Conservation (phyloP, 148 eudicot genomes). For the Limonium bicolor region DNA sequence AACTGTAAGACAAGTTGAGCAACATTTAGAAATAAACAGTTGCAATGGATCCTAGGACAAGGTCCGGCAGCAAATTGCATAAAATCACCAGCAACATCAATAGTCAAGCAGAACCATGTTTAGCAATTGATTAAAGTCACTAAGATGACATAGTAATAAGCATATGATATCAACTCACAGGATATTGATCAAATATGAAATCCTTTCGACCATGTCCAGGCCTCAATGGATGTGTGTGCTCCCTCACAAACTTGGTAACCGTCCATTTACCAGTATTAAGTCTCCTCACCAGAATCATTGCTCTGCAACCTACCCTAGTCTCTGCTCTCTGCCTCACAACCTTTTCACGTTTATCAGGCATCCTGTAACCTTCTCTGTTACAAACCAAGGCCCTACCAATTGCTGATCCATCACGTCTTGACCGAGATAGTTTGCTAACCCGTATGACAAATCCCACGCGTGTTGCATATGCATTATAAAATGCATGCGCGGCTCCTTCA, state of each 20-base stretch:
- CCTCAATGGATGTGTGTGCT: conserved; percentile 72
- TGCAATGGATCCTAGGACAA: too few relatives aligned
- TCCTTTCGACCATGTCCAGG: conserved; percentile 91
- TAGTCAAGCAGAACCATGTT: too few relatives aligned
- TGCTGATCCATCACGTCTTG: conserved; percentile 90
- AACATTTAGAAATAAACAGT: too few relatives aligned
- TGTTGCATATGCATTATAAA: conserved; percentile 71
- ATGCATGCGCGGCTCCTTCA: conserved; percentile 91
- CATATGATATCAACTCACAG: conserved; percentile 42
- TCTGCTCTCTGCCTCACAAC: conserved; percentile 80
- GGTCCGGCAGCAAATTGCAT: too few relatives aligned
- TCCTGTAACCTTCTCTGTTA: conserved; percentile 84
- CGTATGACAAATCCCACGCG: conserved; percentile 79
- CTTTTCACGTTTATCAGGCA: conserved; percentile 81
- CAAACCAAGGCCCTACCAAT: conserved; percentile 92
- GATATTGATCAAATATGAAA: conserved; percentile 62
- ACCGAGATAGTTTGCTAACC: conserved; percentile 89
- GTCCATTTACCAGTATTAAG: conserved; percentile 74
- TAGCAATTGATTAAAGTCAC: background rate
- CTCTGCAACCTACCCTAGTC: conserved; percentile 96
- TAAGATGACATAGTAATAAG: background rate
- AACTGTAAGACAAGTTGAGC: too few relatives aligned
- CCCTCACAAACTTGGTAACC: conserved; percentile 76
- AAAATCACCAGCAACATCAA: too few relatives aligned
- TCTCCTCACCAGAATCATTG: conserved; percentile 88